phyloP scores from a whole-genome alignment of 768 basidiomycete genomes.

The Suillus weaverae region DNA sequence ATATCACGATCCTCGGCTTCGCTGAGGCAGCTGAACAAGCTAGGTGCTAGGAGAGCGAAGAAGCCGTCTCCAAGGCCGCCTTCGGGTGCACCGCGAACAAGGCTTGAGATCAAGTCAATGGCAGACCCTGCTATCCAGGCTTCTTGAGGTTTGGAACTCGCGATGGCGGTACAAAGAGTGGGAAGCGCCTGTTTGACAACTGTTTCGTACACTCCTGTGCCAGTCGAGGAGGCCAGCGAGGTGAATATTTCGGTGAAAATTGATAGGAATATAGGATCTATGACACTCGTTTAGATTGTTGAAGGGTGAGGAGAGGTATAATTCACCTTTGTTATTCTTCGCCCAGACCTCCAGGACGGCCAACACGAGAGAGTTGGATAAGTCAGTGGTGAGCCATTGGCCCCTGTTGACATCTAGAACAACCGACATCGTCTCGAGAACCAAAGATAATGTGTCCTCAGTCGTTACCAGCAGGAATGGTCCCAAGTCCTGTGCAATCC shows the following conservation, averaged over 20 bases:
- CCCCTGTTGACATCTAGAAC: constrained; percentile 73
- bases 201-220: constrained; percentile 63
- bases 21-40: constrained; percentile 67
- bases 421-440: constrained; percentile 82
- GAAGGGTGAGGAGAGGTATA: background rate
- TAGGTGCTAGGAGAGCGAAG: constrained; percentile 72
- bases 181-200: constrained; percentile 78
- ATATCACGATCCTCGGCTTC: constrained; percentile 85
- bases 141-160: constrained; percentile 55
- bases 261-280: constrained; percentile 88
- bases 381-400: constrained; percentile 67
- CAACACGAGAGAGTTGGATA: constrained; percentile 63
- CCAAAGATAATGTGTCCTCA: constrained; percentile 86
- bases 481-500: constrained; percentile 78
- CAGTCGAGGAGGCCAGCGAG: constrained; percentile 62
- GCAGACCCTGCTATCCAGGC: constrained; percentile 79
- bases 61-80: constrained; percentile 77
- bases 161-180: constrained; percentile 63
- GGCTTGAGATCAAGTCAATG: constrained; percentile 74
- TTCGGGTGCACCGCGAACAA: constrained; percentile 65
- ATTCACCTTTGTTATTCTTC: constrained; percentile 79
- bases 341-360: constrained; percentile 81
- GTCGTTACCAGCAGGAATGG: constrained; percentile 80
- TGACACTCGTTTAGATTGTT: constrained; percentile 9
- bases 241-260: constrained; percentile 80